Evolutionary conservation across 2,329 filamentous ascomycete genomes (phyloP).

Genomic region (Leptographium flavum): DNA sequence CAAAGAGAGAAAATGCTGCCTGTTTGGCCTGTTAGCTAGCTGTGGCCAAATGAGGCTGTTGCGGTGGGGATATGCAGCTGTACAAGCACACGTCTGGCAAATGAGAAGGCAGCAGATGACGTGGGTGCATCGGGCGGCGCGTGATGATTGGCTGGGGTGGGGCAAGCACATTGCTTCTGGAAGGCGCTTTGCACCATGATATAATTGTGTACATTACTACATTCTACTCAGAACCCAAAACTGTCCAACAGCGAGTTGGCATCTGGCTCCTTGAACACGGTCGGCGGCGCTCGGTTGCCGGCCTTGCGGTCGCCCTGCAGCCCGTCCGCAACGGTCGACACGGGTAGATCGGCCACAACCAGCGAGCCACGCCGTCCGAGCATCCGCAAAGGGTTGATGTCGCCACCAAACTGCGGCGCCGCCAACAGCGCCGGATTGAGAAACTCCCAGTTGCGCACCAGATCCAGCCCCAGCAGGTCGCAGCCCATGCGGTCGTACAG

Average conservation of each 20-base stretch:
- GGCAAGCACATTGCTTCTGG: no score
- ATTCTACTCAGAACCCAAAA: conserved; percentile 80
- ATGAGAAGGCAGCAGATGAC: background rate
- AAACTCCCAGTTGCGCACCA: conserved; percentile 77
- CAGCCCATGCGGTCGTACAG: conserved; percentile 88
- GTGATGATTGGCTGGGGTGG: background rate
- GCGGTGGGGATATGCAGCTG: background rate
- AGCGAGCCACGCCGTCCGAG: conserved; percentile 60
- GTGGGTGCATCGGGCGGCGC: background rate
- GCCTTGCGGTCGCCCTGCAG: conserved; percentile 26
- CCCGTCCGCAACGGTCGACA: conserved; percentile 18
- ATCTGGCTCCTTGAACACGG: conserved; percentile 86
- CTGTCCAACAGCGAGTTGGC: conserved; percentile 75
- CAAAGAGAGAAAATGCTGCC: background rate
- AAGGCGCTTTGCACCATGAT: no score
- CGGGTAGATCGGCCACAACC: conserved; percentile 61
- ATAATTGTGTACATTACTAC: background rate
- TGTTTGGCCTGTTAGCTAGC: background rate
- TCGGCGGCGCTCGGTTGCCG: conserved; percentile 40
- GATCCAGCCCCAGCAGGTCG: conserved; percentile 72
- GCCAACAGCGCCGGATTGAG: conserved; percentile 29
- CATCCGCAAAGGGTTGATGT: conserved; percentile 51
- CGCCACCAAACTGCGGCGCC: conserved; percentile 26
- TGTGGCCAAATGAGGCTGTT: background rate
- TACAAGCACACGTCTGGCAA: background rate